Evolutionary conservation across 345 rosid genomes (phyloP), one percentile per base, ranked within the genome.

Genomic region (Bretschneidera sinensis): DNA sequence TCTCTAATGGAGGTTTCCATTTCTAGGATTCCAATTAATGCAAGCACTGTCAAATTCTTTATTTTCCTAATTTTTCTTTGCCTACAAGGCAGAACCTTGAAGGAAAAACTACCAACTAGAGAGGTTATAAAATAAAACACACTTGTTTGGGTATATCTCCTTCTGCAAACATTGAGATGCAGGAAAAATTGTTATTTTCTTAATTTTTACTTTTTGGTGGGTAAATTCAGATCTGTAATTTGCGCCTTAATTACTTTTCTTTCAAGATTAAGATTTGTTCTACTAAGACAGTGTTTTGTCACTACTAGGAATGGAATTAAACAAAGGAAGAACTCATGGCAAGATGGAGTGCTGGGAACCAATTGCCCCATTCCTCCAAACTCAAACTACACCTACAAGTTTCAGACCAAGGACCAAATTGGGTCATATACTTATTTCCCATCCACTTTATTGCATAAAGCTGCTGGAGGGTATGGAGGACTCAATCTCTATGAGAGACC

Each of bases 391-490:
- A 88, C 98, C 20, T 88, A 84, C 74, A 83, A 76, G 48, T 84
- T 91, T 53, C 98, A 91, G 69, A 67, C 89, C 66, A 91, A 91
- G 79, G 98, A 91, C 73, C 98, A 91, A 74, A 91, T 91, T 59
- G 98, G 98, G 5, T 63, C 89, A 52, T 91, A 62, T 76, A 76
- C 58, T n/a, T 91, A 88, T 74, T 91, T 86, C 24, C 96, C 98
- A 51, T 88, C 98, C 56, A 88, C 84, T 18, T 76, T 77, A 0
- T 59, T 91, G 72, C 97, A 91, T 73, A 86, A 74, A 75, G 96
- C 91, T 34, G 86, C 91, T 55, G 98, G 98, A 28, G 98, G 95
- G 17, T 91, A 71, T 35, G 96, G 98, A 53, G 90, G 78, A 13
- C 68, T 88, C 57, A 83, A 83, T 60, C 64, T 88, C 68, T 78